These are phyloP conservation scores for Peniophora sp. DNA, from an alignment of 1,284 basidiomycete genomes.

Conservation along the genomic window DNA sequence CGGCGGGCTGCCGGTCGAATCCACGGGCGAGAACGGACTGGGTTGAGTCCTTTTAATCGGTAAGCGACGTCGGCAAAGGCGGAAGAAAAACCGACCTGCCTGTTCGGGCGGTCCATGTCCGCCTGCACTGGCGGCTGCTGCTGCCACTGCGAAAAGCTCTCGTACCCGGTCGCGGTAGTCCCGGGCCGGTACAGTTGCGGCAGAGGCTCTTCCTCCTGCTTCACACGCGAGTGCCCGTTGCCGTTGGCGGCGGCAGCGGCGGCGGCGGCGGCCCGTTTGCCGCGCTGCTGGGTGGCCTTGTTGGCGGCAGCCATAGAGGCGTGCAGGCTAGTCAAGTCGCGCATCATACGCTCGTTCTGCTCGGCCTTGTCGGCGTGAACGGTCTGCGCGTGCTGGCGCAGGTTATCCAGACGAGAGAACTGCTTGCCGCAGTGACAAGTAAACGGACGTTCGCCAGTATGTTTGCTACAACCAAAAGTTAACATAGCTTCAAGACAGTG, in stretches of 20 bases:
- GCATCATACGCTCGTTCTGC: slow-evolving; percentile 89
- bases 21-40: slow-evolving; percentile 61
- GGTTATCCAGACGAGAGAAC: slow-evolving; percentile 93
- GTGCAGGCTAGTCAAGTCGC: slow-evolving; percentile 80
- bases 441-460: slow-evolving; percentile 95
- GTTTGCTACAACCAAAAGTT: slow-evolving; percentile 62
- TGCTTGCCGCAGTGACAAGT: slow-evolving; percentile 93
- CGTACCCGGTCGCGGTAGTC: slow-evolving; percentile 36
- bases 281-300: slow-evolving; percentile 42
- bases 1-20: slow-evolving; percentile 13
- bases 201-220: slow-evolving; percentile 45
- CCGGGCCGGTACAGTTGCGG: slow-evolving; percentile 43
- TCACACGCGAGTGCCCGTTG: slow-evolving; percentile 34
- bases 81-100: slow-evolving; percentile 43
- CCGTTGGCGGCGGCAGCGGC: slow-evolving; percentile 23
- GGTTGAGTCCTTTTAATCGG: slow-evolving; percentile 34
- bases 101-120: slow-evolving; percentile 27
- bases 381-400: slow-evolving; percentile 93
- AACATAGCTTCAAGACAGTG: slow-evolving; percentile 14
- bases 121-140: slow-evolving; percentile 23
- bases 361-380: slow-evolving; percentile 89
- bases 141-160: slow-evolving; percentile 19
- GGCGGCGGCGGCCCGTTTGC: slow-evolving; percentile 25
- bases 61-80: slow-evolving; percentile 20
- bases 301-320: slow-evolving; percentile 73